These are phyloP conservation scores for Zygoascus biomembranicola DNA, from an alignment of 805 yeast genomes.

Conservation along the genomic window DNA sequence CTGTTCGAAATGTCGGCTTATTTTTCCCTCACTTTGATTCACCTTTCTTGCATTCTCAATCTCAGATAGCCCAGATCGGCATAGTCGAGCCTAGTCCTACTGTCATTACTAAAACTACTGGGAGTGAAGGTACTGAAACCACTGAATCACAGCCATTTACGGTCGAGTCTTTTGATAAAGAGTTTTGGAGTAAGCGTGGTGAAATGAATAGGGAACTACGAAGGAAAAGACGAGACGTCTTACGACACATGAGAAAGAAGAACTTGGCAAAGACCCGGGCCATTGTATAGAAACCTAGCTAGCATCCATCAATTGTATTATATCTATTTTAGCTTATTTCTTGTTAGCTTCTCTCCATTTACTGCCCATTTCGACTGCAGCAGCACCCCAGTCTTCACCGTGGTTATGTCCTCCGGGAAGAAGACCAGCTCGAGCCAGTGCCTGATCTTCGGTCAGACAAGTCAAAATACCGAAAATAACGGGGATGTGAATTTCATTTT, in stretches of 20 bases:
- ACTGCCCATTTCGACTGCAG: slow-evolving; percentile 88
- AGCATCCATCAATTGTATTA: neutral
- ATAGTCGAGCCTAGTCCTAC: slow-evolving; percentile 7
- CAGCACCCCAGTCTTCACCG: slow-evolving; percentile 98
- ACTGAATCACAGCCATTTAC: slow-evolving; percentile 15
- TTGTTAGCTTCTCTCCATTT: slow-evolving; percentile 16
- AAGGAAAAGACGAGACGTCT: slow-evolving; percentile 64
- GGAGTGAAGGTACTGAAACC: neutral
- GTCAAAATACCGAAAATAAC: slow-evolving; percentile 92
- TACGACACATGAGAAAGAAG: slow-evolving; percentile 46
- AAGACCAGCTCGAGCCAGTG: slow-evolving; percentile 85
- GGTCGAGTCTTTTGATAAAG: slow-evolving; percentile 51
- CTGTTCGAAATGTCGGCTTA: slow-evolving; percentile 27
- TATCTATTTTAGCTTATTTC: neutral
- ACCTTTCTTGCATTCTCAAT: slow-evolving; percentile 78
- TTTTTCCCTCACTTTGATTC: slow-evolving; percentile 82
- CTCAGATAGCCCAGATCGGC: slow-evolving; percentile 47
- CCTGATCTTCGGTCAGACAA: slow-evolving; percentile 90
- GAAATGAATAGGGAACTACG: slow-evolving; percentile 70
- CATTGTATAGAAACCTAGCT: neutral
- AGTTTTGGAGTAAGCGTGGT: slow-evolving; percentile 81
- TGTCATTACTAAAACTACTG: neutral
- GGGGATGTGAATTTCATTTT: slow-evolving; percentile 61
- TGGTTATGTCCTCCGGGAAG: slow-evolving; percentile 77
- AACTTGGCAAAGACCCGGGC: slow-evolving; percentile 9